Evolutionary conservation across 345 rosid genomes (phyloP), one percentile per base, ranked within the genome.

Genomic region (Schrenkiella parvula): DNA sequence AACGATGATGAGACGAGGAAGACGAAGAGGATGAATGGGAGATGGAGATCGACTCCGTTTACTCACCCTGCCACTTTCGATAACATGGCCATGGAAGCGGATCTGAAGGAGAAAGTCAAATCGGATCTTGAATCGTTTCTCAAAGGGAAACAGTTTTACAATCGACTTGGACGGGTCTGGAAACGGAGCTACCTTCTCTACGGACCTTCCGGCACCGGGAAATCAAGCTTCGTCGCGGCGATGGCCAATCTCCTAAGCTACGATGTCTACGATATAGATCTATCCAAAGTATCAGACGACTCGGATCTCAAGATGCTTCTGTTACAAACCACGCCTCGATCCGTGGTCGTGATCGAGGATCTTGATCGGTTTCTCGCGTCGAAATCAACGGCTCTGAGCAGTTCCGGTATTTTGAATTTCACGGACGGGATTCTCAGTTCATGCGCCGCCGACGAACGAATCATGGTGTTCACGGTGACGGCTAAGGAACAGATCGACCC

Each of bases 191-290:
- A 79, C 52, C 83, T 90, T 1, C 43, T 90, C 1, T 90, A 85
- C 79, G 96, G 96, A 4, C 85, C 87, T 8, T 86, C 96, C 18
- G 96, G 96, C 14, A 90, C 96, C 1, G 96, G 96, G 1, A 90
- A 90, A 71, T 90, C 96, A 1, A 86, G 89, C 53, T 90, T 88
- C 66, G 86, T 84, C 1, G 89, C 96, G 0, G 90, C 96, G 2
- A 83, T 88, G 88, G 96, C 96, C 0, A 88, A 83, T 83, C 82
- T 84, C 53, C 62, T 90, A 17, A 26, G 70, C 18, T 90, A 88
- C 76, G 84, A 88, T 53, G 84, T 90, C 14, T 90, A 90, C 80
- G 93, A 88, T 22, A 48, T 90, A 31, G 91, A 90, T 74, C 88
- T 88, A 48, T 79, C 88, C 0, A 85, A 77, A 65, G 86, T 86